These are phyloP conservation scores for Avicennia marina DNA, from an alignment of 257 asterid genomes.

Conservation along the genomic window DNA sequence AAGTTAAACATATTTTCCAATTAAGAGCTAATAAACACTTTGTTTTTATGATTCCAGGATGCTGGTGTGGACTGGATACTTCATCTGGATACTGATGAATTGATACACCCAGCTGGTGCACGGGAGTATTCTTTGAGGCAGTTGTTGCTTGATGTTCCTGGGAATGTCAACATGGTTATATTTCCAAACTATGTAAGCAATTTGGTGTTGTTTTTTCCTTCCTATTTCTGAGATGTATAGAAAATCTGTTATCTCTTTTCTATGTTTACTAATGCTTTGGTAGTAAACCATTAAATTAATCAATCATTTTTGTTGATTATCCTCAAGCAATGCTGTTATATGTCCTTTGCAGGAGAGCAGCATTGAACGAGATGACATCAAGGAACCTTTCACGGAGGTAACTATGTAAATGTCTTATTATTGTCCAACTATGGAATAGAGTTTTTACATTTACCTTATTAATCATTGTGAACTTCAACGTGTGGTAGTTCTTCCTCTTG, in stretches of 20 bases:
- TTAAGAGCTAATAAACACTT: background rate
- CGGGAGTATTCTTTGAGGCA: slow-evolving; percentile 91
- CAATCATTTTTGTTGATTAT: slow-evolving; percentile 2
- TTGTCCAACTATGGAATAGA: slow-evolving; percentile 5
- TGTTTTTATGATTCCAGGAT: slow-evolving; percentile 44
- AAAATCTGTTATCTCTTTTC: background rate
- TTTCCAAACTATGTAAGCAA: slow-evolving; percentile 92
- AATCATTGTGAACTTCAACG: background rate
- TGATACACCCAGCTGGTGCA: slow-evolving; percentile 91
- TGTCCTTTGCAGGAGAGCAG: slow-evolving; percentile 80
- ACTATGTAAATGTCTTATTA: slow-evolving; percentile 11
- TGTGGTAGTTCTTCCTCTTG: background rate
- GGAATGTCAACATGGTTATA: slow-evolving; percentile 87
- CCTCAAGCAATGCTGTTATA: slow-evolving; percentile 5
- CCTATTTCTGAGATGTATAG: background rate
- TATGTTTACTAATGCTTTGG: background rate
- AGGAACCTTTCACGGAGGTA: slow-evolving; percentile 98
- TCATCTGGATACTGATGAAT: slow-evolving; percentile 95
- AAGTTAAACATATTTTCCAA: background rate
- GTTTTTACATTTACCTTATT: too few species aligned
- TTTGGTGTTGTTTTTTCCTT: background rate
- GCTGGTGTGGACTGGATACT: slow-evolving; percentile 93
- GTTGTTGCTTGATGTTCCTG: slow-evolving; percentile 76
- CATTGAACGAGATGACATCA: slow-evolving; percentile 85
- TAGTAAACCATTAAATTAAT: background rate